Percentiles rank a stretch among this genome's conserved stretches.
Conservation (phyloP, 176 grass and related monocot genomes). For the Lolium rigidum region DNA sequence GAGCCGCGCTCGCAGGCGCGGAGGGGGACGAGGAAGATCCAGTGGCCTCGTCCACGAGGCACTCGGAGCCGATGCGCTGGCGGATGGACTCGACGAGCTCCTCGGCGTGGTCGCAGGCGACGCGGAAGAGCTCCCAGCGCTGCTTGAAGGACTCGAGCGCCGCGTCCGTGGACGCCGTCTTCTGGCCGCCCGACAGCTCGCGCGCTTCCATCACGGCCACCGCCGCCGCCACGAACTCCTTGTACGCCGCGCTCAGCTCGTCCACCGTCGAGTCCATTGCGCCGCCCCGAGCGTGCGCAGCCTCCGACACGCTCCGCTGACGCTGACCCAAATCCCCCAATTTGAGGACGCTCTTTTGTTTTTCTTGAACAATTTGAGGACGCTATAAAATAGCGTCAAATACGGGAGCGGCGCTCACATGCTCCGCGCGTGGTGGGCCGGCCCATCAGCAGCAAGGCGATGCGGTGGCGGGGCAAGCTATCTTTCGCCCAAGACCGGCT, state of each 20-base stretch:
- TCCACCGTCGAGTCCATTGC: constrained; percentile 73
- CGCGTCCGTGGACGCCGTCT: constrained; percentile 53
- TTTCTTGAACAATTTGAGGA: not conserved
- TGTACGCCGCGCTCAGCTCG: constrained; percentile 60
- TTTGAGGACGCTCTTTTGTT: not conserved
- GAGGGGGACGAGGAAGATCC: constrained; percentile 39
- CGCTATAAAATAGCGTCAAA: not conserved
- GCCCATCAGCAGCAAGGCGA: not conserved
- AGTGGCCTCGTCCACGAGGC: constrained; percentile 87
- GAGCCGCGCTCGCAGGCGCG: not conserved
- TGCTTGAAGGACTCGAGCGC: constrained; percentile 31
- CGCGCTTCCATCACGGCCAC: constrained; percentile 57
- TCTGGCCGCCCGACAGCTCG: constrained; percentile 52
- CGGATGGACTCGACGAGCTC: constrained; percentile 51
- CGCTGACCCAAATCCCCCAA: not conserved
- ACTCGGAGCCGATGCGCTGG: constrained; percentile 87
- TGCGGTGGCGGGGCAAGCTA: no score
- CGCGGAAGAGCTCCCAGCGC: constrained; percentile 34
- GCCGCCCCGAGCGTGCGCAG: constrained; percentile 19
- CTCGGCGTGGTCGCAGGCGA: constrained; percentile 35
- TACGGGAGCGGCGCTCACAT: not conserved
- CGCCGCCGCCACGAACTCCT: constrained; percentile 52
- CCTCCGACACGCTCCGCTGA: not conserved
- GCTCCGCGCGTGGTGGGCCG: not conserved
- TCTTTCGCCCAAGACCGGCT: no score